Evolutionary conservation across 345 rosid genomes (phyloP).

Genomic region (Eucalyptus polybractea): DNA sequence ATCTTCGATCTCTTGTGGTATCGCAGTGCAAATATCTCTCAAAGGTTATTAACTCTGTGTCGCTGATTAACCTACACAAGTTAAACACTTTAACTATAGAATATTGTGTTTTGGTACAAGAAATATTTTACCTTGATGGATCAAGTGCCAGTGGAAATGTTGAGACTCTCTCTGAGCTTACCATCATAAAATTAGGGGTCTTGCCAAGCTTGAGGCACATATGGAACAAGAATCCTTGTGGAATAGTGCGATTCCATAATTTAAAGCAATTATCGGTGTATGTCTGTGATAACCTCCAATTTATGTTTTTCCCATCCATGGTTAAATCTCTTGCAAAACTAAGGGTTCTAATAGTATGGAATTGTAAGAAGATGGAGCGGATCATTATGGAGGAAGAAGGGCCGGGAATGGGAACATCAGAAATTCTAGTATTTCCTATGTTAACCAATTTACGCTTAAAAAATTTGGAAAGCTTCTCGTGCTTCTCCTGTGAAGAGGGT

Average conservation of each 20-base stretch:
- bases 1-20: neutral
- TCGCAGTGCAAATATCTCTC: neutral
- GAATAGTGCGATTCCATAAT: neutral
- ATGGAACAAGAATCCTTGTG: neutral
- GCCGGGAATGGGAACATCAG: neutral
- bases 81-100: neutral
- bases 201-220: neutral
- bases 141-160: neutral
- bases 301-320: neutral
- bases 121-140: neutral
- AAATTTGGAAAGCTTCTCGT: neutral
- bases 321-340: neutral
- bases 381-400: neutral
- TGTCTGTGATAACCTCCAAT: neutral
- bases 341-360: neutral
- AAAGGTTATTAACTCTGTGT: neutral
- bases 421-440: neutral
- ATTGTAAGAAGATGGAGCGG: neutral
- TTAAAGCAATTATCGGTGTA: neutral
- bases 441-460: neutral
- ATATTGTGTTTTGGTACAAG: neutral
- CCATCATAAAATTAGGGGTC: neutral
- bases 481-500: neutral
- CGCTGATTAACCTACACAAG: neutral
- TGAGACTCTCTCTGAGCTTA: neutral